These are phyloP conservation scores for Akebia trifoliata DNA, from an alignment of 164 flowering plant genomes.

Conservation along the genomic window DNA sequence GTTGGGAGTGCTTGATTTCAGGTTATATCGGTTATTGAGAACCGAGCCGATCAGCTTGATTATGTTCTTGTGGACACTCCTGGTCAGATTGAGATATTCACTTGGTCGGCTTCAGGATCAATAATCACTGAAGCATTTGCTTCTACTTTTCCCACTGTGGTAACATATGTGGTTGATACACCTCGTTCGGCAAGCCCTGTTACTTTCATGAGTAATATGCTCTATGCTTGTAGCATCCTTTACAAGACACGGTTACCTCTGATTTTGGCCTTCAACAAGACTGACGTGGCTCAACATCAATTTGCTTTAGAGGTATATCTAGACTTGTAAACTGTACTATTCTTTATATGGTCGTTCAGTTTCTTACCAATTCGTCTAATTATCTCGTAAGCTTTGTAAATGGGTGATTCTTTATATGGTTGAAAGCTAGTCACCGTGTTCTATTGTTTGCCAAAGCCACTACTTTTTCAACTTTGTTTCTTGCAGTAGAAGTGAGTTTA, in stretches of 20 bases:
- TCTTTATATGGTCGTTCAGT: background rate
- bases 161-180: constrained; percentile 87
- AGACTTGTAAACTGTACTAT: background rate
- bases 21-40: constrained; percentile 82
- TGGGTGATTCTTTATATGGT: background rate
- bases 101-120: constrained; percentile 98
- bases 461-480: no score
- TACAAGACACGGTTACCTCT: constrained; percentile 86
- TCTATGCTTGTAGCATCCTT: constrained; percentile 94
- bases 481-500: no score
- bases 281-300: constrained; percentile 82
- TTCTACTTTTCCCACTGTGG: constrained; percentile 86
- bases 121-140: constrained; percentile 97
- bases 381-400: background rate
- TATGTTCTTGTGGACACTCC: constrained; percentile 97
- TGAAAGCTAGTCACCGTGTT: background rate
- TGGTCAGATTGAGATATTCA: constrained; percentile 97
- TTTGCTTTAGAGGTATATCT: constrained; percentile 89
- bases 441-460: background rate
- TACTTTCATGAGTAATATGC: constrained; percentile 98
- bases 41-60: constrained; percentile 90
- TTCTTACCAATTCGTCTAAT: no score
- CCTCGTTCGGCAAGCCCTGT: constrained; percentile 79
- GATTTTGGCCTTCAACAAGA: constrained; percentile 84
- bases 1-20: constrained; percentile 22